Evolutionary conservation across 164 flowering plant species (phyloP).

Genomic region (Liquidambar formosana): DNA sequence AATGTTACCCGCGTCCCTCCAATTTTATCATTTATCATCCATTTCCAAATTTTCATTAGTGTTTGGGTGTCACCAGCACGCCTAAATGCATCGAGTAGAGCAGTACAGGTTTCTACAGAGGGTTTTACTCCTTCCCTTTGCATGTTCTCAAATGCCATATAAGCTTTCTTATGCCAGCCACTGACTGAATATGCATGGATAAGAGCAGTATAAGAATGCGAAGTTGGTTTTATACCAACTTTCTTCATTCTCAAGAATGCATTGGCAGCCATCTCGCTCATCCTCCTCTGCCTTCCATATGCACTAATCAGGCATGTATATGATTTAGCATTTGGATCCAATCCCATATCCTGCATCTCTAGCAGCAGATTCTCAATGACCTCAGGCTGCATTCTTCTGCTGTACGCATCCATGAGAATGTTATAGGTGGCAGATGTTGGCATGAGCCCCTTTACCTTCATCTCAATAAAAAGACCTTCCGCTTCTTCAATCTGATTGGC

Average conservation of each 20-base stretch:
- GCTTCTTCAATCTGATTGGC: slow-evolving; percentile 83
- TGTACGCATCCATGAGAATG: slow-evolving; percentile 87
- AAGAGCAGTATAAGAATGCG: slow-evolving; percentile 86
- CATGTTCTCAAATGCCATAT: slow-evolving; percentile 71
- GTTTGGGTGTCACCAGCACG: slow-evolving; percentile 75
- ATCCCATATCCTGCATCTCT: slow-evolving; percentile 69
- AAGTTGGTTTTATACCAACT: slow-evolving; percentile 69
- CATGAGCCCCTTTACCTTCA: slow-evolving; percentile 65
- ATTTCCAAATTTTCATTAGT: slow-evolving; percentile 77
- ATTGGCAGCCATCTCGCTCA: slow-evolving; percentile 90
- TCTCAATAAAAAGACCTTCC: slow-evolving; percentile 89
- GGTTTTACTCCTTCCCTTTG: slow-evolving; percentile 68
- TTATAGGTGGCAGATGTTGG: slow-evolving; percentile 74
- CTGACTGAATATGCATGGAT: slow-evolving; percentile 83
- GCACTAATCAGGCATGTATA: slow-evolving; percentile 88
- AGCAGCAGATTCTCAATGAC: slow-evolving; percentile 69
- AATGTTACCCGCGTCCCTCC: slow-evolving; percentile 81
- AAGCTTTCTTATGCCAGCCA: slow-evolving; percentile 91
- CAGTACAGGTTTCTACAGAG: slow-evolving; percentile 80
- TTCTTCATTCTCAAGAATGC: slow-evolving; percentile 87
- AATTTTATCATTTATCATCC: slow-evolving; percentile 63
- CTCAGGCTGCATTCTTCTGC: slow-evolving; percentile 87
- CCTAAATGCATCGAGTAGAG: slow-evolving; percentile 86
- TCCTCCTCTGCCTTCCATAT: slow-evolving; percentile 78
- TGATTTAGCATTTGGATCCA: slow-evolving; percentile 79